These are phyloP conservation scores for Malbranchea zuffiana DNA, from an alignment of 2,329 filamentous ascomycete species.

Conservation along the genomic window DNA sequence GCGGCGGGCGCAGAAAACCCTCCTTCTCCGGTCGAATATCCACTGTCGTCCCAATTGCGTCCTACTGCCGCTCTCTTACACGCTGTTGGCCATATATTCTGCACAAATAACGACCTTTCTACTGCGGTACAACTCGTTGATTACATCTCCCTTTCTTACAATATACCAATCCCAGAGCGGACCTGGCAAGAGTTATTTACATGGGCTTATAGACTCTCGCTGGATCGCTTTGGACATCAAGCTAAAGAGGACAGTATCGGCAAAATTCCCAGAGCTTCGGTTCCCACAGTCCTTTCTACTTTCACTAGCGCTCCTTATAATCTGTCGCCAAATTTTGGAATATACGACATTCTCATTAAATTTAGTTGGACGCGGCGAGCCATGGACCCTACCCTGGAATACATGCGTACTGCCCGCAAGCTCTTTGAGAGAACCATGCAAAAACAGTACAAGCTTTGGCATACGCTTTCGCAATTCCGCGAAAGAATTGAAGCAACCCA, in stretches of 20 bases:
- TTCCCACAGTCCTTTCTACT: conserved; percentile 46
- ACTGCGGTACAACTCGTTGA: conserved; percentile 51
- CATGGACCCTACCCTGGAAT: conserved; percentile 18
- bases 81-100: conserved; percentile 57
- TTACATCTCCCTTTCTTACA: conserved; percentile 50
- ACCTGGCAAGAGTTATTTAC: conserved; percentile 58
- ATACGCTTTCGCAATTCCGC: conserved; percentile 5
- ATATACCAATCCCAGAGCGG: conserved; percentile 44
- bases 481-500: background rate
- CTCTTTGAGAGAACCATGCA: conserved; percentile 22
- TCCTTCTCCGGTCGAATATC: conserved; percentile 31
- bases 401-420: conserved; percentile 24
- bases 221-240: conserved; percentile 29
- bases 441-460: conserved; percentile 15
- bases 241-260: conserved; percentile 20
- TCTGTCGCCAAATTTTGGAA: conserved; percentile 45
- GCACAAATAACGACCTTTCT: conserved; percentile 53
- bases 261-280: conserved; percentile 33
- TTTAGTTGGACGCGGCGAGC: conserved; percentile 16
- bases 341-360: conserved; percentile 37
- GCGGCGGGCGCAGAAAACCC: conserved; percentile 24
- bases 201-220: conserved; percentile 52
- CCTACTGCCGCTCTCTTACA: conserved; percentile 52
- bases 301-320: conserved; percentile 51
- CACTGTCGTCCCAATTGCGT: conserved; percentile 42